Base-by-base conservation (phyloP, 352 stramenopile species). In the Blastocystis sp. region DNA sequence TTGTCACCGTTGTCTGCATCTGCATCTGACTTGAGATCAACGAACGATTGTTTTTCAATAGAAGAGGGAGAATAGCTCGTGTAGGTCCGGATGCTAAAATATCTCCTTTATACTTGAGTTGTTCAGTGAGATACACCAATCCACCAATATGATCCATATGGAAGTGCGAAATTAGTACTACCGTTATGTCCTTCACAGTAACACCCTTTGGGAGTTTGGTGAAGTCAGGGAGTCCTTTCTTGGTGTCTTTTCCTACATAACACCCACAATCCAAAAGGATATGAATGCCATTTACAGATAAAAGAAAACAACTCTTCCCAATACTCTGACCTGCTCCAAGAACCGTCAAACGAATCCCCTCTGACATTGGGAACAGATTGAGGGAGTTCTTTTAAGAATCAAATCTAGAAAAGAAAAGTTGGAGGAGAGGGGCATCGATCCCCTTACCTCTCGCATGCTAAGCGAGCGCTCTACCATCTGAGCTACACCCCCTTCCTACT, bases 371-470 rank as follows among this genome's bases (percentile, higher is more conserved):
- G 27, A 58, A 21, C n/a, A 58, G 14, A 42, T 9, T 32, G 42
- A 61, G 32, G 12, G 16, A 54, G 11, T 27, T 51, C 21, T 14
- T 37, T n/a, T 14, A 61, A 61, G 12, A 6, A 46, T 9, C 5
- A 57, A 29, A 78, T 21, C 12, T 14, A 39, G 65, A 66, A 83
- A 83, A 42, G 42, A 83, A 83, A 83, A 67, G 42, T 21, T 83
- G 71, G 71, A 83, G 71, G 71, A 83, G 71, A 83, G 71, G 71
- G 71, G 71, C 52, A 83, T 83, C 71, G 71, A 83, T 83, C 71
- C 71, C 71, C 71, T 83, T 83, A 83, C 71, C 71, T 83, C 71
- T 83, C 71, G 71, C 71, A 83, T 83, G 71, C 71, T 83, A 83
- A 83, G 71, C 71, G 71, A 83, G 71, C 71, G 71, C 71, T 83